Percentiles rank a stretch among this genome's conserved stretches.
Evolutionary conservation across 345 rosid genomes (phyloP).

Genomic region (Camelina laxa): DNA sequence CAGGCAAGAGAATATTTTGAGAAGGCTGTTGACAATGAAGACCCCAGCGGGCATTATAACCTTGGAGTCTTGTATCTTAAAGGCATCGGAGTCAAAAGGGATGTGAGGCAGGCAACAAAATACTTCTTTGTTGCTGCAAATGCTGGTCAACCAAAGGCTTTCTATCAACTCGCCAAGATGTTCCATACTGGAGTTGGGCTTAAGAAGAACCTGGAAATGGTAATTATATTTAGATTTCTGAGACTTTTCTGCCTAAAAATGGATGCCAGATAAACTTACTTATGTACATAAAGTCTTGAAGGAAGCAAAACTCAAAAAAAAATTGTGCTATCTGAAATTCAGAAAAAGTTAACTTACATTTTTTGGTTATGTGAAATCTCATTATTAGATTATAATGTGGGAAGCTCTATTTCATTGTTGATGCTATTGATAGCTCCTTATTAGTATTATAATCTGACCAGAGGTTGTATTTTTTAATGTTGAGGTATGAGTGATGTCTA

Average conservation of each 20-base stretch:
- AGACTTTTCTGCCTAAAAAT: background rate
- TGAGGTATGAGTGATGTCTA: conserved; percentile 3
- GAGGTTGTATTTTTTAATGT: background rate
- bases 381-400: background rate
- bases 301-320: background rate
- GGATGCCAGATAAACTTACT: conserved; percentile 1
- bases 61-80: conserved; percentile 91
- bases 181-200: conserved; percentile 96
- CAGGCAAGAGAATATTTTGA: conserved; percentile 97
- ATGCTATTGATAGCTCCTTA: conserved; percentile 6
- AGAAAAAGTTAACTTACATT: background rate
- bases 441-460: conserved; percentile 1
- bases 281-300: background rate
- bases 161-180: conserved; percentile 98
- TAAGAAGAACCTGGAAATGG: conserved; percentile 76
- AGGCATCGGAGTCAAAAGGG: conserved; percentile 90
- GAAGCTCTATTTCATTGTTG: background rate
- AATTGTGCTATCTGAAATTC: background rate
- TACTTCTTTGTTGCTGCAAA: conserved; percentile 85
- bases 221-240: conserved; percentile 38
- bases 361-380: background rate
- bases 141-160: conserved; percentile 95
- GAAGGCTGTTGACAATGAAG: conserved; percentile 80
- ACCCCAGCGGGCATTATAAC: conserved; percentile 92
- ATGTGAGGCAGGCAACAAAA: conserved; percentile 76